These are phyloP conservation scores for Trypanosoma scelopori DNA, from an alignment of 208 protist species.

Conservation along the genomic window DNA sequence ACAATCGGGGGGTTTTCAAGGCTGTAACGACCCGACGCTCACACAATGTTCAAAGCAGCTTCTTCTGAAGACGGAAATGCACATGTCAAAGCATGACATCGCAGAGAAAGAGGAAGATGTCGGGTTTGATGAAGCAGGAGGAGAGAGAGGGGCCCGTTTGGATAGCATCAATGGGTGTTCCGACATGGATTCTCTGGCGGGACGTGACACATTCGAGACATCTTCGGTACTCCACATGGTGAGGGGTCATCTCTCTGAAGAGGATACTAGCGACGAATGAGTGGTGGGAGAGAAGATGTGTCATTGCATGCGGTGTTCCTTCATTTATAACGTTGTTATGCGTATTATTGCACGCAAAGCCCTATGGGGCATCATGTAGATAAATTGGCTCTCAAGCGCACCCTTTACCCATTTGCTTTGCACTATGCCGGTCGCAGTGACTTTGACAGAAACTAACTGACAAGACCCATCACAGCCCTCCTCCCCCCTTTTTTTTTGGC, in stretches of 20 bases:
- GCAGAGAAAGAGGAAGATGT: slow-evolving; percentile 21
- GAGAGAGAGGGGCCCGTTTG: not conserved
- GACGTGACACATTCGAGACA: slow-evolving; percentile 45
- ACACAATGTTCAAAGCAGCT: not conserved
- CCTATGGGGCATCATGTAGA: not conserved
- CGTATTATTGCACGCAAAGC: not conserved
- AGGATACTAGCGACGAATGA: slow-evolving; percentile 14
- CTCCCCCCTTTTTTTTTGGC: no score
- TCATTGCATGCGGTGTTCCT: not conserved
- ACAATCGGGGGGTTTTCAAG: not conserved
- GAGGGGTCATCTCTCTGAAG: slow-evolving; percentile 21
- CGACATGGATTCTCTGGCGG: slow-evolving; percentile 11
- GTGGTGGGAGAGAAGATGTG: not conserved
- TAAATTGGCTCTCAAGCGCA: no score
- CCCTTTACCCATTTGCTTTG: no score
- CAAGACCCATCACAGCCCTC: no score
- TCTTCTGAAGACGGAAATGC: not conserved
- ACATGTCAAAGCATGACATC: not conserved
- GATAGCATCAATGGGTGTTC: slow-evolving; percentile 9
- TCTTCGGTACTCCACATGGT: slow-evolving; percentile 38
- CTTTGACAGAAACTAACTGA: no score
- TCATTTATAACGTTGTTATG: not conserved
- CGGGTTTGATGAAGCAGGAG: slow-evolving; percentile 17
- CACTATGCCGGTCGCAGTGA: no score
- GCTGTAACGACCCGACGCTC: not conserved